Evolutionary conservation across 164 flowering plant genomes (phyloP).

Genomic region (Hamamelis virginiana): DNA sequence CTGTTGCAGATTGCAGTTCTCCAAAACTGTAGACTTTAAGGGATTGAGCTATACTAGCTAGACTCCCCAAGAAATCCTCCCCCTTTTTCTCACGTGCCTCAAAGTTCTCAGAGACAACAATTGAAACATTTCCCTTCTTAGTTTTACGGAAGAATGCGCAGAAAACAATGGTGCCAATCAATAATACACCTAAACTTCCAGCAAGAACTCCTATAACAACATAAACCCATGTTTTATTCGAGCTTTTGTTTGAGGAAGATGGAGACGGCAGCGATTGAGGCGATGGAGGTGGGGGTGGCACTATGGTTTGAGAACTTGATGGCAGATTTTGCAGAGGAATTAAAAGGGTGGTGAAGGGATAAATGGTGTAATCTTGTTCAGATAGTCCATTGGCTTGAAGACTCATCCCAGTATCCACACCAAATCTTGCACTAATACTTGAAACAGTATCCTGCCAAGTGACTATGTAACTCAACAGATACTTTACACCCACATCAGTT

Average conservation of each 20-base stretch:
- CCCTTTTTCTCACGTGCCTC: constrained; percentile 26
- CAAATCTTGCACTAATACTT: constrained; percentile 40
- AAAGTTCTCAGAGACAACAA: constrained; percentile 20
- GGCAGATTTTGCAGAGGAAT: constrained; percentile 65
- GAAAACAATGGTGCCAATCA: constrained; percentile 22
- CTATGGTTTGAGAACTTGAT: constrained; percentile 29
- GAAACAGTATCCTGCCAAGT: constrained; percentile 35
- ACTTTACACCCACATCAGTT: constrained; percentile 38
- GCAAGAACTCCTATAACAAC: constrained; percentile 42
- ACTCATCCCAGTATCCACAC: constrained; percentile 28
- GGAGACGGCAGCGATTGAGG: constrained; percentile 21
- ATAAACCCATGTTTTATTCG: constrained; percentile 48
- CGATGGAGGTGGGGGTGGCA: constrained; percentile 33
- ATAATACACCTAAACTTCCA: constrained; percentile 23
- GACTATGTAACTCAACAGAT: constrained; percentile 52
- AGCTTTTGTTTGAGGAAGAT: constrained; percentile 15
- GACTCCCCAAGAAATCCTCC: constrained; percentile 32
- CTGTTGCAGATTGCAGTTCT: constrained; percentile 65
- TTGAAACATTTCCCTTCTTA: constrained; percentile 12
- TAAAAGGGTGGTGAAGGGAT: constrained; percentile 64
- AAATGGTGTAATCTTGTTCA: constrained; percentile 22
- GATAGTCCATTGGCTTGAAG: constrained; percentile 60
- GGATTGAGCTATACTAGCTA: constrained; percentile 37
- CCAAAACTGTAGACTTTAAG: constrained; percentile 53
- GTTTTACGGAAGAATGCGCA: constrained; percentile 23